phyloP scores from a whole-genome alignment of 345 rosid genomes.

The Arabidopsis arenosa region DNA sequence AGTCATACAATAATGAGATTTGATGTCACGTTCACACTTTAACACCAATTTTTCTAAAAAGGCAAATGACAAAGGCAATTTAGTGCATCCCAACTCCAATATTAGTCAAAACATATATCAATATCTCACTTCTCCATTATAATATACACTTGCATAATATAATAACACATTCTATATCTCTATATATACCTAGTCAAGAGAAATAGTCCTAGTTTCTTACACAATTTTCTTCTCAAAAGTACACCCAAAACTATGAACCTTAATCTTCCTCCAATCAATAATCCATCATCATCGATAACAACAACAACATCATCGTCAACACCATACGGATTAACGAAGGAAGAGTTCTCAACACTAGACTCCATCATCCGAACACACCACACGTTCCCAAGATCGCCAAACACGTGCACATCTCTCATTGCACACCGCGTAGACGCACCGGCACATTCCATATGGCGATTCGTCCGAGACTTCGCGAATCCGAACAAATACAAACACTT shows the following conservation, averaged over 20 bases:
- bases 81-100: constrained; percentile 47
- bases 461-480: constrained; percentile 39
- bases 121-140: constrained; percentile 13
- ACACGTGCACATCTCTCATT: constrained; percentile 45
- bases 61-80: constrained; percentile 15
- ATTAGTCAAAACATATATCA: constrained; percentile 30
- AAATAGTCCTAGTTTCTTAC: constrained; percentile 30
- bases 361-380: constrained; percentile 35
- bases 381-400: constrained; percentile 35
- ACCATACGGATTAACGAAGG: constrained; percentile 38
- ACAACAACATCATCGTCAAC: constrained; percentile 7
- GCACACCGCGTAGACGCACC: constrained; percentile 43
- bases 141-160: constrained; percentile 14
- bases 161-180: constrained; percentile 3
- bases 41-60: neutral
- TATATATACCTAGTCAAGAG: constrained; percentile 30
- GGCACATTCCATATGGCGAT: constrained; percentile 39
- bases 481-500: constrained; percentile 47
- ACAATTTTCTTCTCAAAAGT: neutral
- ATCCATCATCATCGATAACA: constrained; percentile 20
- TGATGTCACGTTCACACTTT: constrained; percentile 46
- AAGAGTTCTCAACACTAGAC: constrained; percentile 36
- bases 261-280: constrained; percentile 12
- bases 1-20: constrained; percentile 43
- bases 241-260: constrained; percentile 32